phyloP scores from a whole-genome alignment of 176 grass and related monocot genomes.

The Cenchrus americanus region DNA sequence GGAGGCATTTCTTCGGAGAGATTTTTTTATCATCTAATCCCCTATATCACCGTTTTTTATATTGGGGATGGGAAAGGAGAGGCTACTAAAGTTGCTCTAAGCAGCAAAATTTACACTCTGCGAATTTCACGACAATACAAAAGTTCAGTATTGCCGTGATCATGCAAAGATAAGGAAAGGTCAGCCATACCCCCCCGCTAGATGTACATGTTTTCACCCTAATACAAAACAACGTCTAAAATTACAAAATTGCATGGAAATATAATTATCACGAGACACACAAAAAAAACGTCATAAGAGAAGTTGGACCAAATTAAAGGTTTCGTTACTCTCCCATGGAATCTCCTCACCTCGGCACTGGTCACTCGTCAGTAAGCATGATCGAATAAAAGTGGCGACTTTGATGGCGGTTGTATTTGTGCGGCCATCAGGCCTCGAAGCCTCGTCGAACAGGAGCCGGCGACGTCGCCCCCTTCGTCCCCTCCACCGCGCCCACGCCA shows the following conservation, averaged over 20 bases:
- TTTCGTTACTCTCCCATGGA: no score
- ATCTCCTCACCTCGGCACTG: background rate
- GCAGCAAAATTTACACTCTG: no score
- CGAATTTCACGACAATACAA: background rate
- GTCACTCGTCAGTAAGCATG: background rate
- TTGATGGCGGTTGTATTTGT: background rate
- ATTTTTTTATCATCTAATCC: no score
- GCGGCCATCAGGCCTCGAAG: slow-evolving; percentile 36
- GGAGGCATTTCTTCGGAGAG: no score
- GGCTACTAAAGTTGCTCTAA: no score
- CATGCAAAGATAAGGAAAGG: background rate
- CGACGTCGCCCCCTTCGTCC: slow-evolving; percentile 47
- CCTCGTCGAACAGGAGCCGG: slow-evolving; percentile 41
- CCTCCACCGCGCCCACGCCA: slow-evolving; percentile 49
- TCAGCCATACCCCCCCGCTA: background rate
- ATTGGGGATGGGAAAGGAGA: no score
- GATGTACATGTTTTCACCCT: background rate
- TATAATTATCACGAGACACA: no score
- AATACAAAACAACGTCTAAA: no score
- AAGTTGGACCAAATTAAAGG: no score
- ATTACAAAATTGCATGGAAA: no score
- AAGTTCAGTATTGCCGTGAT: background rate
- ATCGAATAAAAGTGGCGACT: background rate
- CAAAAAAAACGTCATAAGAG: no score
- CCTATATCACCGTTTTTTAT: no score